These are phyloP conservation scores for Ruellia speciosa DNA, from an alignment of 305 asterid genomes.

Conservation along the genomic window DNA sequence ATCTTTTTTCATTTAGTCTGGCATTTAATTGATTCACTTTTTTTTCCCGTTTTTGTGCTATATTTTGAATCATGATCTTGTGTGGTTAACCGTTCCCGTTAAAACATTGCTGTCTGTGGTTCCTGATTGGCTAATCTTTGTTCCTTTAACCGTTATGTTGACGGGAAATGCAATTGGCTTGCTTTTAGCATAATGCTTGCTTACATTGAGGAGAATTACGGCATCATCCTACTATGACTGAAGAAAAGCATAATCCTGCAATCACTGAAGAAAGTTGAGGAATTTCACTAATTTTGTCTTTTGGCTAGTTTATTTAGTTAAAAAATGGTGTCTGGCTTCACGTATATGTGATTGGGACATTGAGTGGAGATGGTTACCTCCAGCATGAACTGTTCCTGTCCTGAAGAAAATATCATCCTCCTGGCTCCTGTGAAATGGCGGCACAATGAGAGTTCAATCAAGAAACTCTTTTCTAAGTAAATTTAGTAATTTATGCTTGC, in stretches of 20 bases:
- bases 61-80: neutral
- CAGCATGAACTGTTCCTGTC: too few species aligned
- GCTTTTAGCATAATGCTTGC: neutral
- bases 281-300: neutral
- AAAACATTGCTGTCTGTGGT: neutral
- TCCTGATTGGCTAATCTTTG: constrained; percentile 4
- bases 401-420: too few species aligned
- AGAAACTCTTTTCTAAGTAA: neutral
- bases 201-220: too few species aligned
- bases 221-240: neutral
- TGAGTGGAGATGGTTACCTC: too few species aligned
- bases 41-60: neutral
- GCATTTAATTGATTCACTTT: neutral
- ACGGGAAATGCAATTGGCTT: neutral
- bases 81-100: too few species aligned
- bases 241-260: neutral
- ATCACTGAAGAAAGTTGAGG: neutral
- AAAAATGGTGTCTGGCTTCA: neutral
- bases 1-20: neutral
- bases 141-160: neutral
- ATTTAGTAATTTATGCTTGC: neutral
- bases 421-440: too few species aligned
- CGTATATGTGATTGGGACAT: too few species aligned
- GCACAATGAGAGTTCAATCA: neutral
- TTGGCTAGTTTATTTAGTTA: constrained; percentile 3